Evolutionary conservation across 352 stramenopile genomes (phyloP), one percentile per base, ranked within the genome.

Genomic region (Ophiocytium majus): DNA sequence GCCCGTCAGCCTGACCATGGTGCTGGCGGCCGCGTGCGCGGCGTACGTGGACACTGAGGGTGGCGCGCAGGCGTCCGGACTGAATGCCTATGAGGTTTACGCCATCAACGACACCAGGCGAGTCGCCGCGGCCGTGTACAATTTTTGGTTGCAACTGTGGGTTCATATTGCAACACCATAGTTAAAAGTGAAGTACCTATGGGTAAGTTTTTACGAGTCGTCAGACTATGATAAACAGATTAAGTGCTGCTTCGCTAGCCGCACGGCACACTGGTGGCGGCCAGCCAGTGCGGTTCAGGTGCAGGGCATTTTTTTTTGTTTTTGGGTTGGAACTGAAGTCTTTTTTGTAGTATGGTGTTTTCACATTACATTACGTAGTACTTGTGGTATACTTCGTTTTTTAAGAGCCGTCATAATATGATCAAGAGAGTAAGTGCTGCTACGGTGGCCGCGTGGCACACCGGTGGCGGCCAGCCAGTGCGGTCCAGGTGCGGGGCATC

Each of bases 1-100:
- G 74, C 86, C 86, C 23, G 86, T 90, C 28, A 80, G 84, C 37
- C 82, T 90, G 10, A 84, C 85, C 34, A 89, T 90, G 86, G 80
- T 85, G 14, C 74, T 90, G 28, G 82, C 86, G 10, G 74, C 82
- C 32, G 10, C 85, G 31, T 83, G 82, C 50, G 82, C 83, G 19
- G 84, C 79, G 31, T 76, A 82, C 31, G 49, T 85, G 33, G 23
- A 63, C 10, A 63, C 17, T n/a, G 34, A 37, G 64, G 31, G 34
- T 5, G 31, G 31, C 5, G 34, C 31, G 5, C 64, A 76, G n/a
- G n/a, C n/a, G n/a, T 34, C 31, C 5, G 64, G 64, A 10, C 5
- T 37, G 31, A 17, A 17, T 17, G 64, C 64, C 10, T 76, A 76
- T 17, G 64, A 76, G 34, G 64, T 76, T 5, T 76, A 76, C 34